Evolutionary conservation across 169 alveolate genomes (phyloP).

Genomic region (Plasmodium falciparum): DNA sequence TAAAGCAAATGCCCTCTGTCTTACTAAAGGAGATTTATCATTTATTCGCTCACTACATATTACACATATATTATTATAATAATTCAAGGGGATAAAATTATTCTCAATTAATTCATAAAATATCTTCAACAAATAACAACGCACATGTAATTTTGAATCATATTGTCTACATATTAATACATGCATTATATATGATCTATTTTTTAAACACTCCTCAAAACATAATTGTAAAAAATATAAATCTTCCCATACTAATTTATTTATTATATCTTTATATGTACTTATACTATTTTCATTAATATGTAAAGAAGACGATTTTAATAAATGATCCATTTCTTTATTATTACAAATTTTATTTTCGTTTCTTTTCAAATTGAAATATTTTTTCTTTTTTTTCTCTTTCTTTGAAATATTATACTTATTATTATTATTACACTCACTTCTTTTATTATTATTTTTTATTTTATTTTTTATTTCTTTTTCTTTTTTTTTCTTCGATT

Average conservation of each 20-base stretch:
- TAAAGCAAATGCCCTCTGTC: conserved; percentile 85
- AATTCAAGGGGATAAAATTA: conserved; percentile 83
- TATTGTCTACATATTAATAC: conserved; percentile 80
- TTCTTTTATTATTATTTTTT: neutral
- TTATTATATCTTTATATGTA: conserved; percentile 55
- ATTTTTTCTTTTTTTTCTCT: conserved; percentile 13
- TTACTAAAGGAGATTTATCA: conserved; percentile 86
- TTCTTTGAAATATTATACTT: no score
- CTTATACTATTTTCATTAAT: conserved; percentile 27
- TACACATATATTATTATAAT: conserved; percentile 75
- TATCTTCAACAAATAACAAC: conserved; percentile 82
- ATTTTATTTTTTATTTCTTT: neutral
- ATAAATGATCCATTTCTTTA: conserved; percentile 24
- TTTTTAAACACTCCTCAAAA: conserved; percentile 63
- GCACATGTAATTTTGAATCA: conserved; percentile 85
- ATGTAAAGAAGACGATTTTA: conserved; percentile 30
- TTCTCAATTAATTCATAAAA: conserved; percentile 82
- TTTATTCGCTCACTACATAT: conserved; percentile 81
- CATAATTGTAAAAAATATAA: conserved; percentile 49
- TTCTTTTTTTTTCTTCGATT: conserved; percentile 5
- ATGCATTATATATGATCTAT: conserved; percentile 42
- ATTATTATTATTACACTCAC: neutral
- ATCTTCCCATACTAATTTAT: conserved; percentile 56
- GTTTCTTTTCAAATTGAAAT: neutral
- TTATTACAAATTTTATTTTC: neutral